Base-by-base conservation (phyloP, 2,329 filamentous ascomycete species). In the Rhynchosporium graminicola region DNA sequence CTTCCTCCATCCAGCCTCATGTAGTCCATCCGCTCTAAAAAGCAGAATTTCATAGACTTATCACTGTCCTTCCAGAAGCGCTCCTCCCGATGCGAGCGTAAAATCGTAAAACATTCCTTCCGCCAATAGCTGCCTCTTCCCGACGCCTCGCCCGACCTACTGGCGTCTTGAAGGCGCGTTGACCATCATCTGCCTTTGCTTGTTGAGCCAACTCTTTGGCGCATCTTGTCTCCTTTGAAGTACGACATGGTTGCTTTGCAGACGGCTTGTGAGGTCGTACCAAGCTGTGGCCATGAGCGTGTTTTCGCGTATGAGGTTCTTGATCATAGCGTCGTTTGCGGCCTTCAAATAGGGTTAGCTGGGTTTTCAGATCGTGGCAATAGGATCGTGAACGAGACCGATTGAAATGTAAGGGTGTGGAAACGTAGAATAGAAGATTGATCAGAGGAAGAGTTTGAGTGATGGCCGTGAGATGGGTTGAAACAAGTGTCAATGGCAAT, bases 171-270 rank as follows among this genome's bases (percentile, higher is more conserved):
- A 71, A 13, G 71, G 70, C 12, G 72, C 63, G 61, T 87, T 87
- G 68, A 89, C 84, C 79, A 87, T 81, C 79, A 87, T 81, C 73
- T 87, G 84, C 73, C 91, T 84, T 81, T 95, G 91, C 80, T 90
- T 92, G 72, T 90, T 90, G 70, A 96, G 78, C 90, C 90, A 96
- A 77, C 90, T 93, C 76, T 86, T 88, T 13, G 90, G 89, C 69
- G 84, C 83, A 70, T 94, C 90, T 69, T 86, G 85, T 69, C 89
- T 83, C 68, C 91, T 80, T 73, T 92, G 89, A 65, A 96, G 77
- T 60, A 91, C 86, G 47, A 94, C 88, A 65, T 90, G 90, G 74
- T 93, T 94, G 78, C 89, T 92, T 77, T 95, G 91, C 69, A 96
- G 76, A 57, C 91, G 82, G 73, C 83, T 87, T 31, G 88, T 87